These are phyloP conservation scores for Asterionellopsis glacialis DNA, from an alignment of 108 stramenopile species.

Conservation along the genomic window DNA sequence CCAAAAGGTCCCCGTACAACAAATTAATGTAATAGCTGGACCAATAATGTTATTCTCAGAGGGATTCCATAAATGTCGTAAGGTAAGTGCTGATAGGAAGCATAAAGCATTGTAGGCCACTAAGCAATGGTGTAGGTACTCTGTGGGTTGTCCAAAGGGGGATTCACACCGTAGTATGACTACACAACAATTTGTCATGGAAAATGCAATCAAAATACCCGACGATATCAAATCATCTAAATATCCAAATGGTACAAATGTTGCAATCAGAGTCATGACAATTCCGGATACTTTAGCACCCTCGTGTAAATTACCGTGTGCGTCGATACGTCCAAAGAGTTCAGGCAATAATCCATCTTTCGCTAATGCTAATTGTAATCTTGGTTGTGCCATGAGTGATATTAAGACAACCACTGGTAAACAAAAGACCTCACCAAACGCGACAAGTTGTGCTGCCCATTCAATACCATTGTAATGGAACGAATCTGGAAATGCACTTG, in stretches of 20 bases:
- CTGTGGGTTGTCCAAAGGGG: constrained; percentile 18
- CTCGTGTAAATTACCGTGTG: constrained; percentile 57
- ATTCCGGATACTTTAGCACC: constrained; percentile 72
- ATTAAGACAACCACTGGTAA: constrained; percentile 91
- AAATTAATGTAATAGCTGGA: not conserved
- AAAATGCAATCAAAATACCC: constrained; percentile 70
- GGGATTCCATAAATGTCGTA: too few relatives aligned
- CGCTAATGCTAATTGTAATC: constrained; percentile 81
- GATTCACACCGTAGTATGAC: constrained; percentile 50
- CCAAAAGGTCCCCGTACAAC: not conserved
- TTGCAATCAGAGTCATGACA: constrained; percentile 69
- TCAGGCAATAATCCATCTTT: constrained; percentile 82
- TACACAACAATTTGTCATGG: constrained; percentile 58
- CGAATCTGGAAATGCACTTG: constrained; percentile 67
- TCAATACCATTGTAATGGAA: constrained; percentile 55
- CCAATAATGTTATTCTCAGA: too few relatives aligned
- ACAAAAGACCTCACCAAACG: constrained; percentile 81
- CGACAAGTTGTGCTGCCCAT: constrained; percentile 56
- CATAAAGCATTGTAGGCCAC: constrained; percentile 34
- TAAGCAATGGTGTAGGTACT: constrained; percentile 24
- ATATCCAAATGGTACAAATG: constrained; percentile 77
- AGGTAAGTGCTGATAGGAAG: constrained; percentile 22
- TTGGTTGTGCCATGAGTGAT: constrained; percentile 84
- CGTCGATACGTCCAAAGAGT: constrained; percentile 61
- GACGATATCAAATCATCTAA: constrained; percentile 83